Evolutionary conservation across 305 asterid genomes (phyloP), one percentile per base, ranked within the genome.

Genomic region (Plantago coronopus): DNA sequence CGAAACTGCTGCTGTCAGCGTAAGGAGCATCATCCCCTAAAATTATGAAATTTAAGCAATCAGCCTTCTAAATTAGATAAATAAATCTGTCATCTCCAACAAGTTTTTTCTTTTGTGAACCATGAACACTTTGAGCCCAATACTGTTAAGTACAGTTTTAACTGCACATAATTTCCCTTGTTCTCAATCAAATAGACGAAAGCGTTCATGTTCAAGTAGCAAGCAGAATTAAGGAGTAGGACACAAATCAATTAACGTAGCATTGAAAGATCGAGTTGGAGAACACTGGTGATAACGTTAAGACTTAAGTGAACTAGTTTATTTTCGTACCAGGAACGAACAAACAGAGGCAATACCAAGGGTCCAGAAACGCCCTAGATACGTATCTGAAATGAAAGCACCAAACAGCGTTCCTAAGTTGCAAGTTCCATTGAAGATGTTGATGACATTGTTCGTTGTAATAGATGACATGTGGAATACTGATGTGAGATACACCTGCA

Each of bases 361-460:
- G 6, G 79, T 77, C 46, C 61, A 79, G 76, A 80, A 88, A 16
- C 96, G 83, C 44, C 96, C 95, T 23, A 85, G 77, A 59, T 81
- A 83, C 12, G 96, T 79, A 74, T 88, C 95, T 17, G 82, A 85
- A 23, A 79, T 65, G 65, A 81, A 88, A 29, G 90, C 96, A 11
- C 96, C 96, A 12, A 78, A 15, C 70, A 88, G 27, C 0, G 90
- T 82, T 5, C 95, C 96, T 21, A 88, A 77, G 69, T 88, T 85
- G 77, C 93, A 81, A 46, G 96, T 85, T 4, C 95, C 96, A 66
- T 85, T 72, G 80, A 88, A 88, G 70, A 85, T 29, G 63, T 85
- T 81, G 68, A 85, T 53, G 16, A 85, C 71, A 63, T 85, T 85
- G 5, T 91, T 75, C 7, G 96, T 89, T 18, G 93, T 75, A 23